phyloP scores from a whole-genome alignment of 2,329 filamentous ascomycete genomes.

The Pseudogymnoascus sp. region DNA sequence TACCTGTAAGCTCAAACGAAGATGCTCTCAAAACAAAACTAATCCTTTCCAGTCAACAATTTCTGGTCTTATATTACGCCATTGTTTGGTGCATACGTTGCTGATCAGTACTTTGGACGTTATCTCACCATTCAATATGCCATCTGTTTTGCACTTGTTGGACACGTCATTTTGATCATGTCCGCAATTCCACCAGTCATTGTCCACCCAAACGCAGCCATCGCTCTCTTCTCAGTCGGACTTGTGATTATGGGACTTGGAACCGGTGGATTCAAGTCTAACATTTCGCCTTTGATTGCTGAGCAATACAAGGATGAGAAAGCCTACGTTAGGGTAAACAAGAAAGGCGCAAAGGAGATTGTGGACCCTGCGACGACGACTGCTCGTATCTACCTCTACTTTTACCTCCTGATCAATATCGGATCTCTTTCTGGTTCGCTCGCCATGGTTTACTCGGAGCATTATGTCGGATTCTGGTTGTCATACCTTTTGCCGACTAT shows the following conservation, averaged over 20 bases:
- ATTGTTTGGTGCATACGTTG: constrained; percentile 44
- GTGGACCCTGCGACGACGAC: constrained; percentile 50
- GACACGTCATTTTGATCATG: constrained; percentile 55
- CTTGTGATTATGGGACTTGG: constrained; percentile 59
- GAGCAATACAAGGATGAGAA: constrained; percentile 50
- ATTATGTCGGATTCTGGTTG: constrained; percentile 69
- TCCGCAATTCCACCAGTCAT: constrained; percentile 55
- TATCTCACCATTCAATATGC: constrained; percentile 48
- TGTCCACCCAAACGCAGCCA: constrained; percentile 38
- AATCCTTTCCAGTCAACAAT: constrained; percentile 31
- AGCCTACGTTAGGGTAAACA: constrained; percentile 38
- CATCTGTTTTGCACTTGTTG: constrained; percentile 47
- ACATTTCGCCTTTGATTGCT: constrained; percentile 55
- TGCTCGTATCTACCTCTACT: constrained; percentile 56
- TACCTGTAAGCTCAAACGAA: constrained; percentile 23
- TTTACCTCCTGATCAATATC: constrained; percentile 63
- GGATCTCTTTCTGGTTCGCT: constrained; percentile 52
- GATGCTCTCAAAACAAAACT: constrained; percentile 18
- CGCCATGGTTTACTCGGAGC: constrained; percentile 64
- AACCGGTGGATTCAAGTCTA: constrained; percentile 64
- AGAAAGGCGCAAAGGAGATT: constrained; percentile 49
- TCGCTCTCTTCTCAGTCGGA: constrained; percentile 53
- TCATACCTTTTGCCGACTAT: constrained; percentile 59
- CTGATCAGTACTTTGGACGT: constrained; percentile 58
- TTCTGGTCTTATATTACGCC: constrained; percentile 45